Base-by-base conservation (phyloP, 2,329 filamentous ascomycete genomes). In the Penicillium paneum region DNA sequence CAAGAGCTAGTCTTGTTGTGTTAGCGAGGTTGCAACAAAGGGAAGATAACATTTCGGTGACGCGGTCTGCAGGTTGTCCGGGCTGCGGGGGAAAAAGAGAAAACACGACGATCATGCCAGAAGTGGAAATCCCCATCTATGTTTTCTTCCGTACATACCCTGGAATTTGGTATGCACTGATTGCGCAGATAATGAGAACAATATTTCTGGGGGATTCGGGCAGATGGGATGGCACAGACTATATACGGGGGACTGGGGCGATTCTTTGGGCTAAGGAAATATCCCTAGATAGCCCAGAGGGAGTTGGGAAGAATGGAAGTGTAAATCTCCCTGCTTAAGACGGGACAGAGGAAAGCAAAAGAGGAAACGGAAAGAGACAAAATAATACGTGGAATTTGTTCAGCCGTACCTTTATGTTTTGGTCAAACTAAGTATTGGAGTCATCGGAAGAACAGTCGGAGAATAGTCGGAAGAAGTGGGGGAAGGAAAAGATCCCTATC, bases 91-190 rank as follows among this genome's bases (percentile, higher is more conserved):
- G 41, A 52, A 47, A 58, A 52, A 41, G 41, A 51, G 51, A 54
- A 49, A 50, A 44, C 46, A 54, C 40, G 58, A 62, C 59, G 64
- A 64, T 62, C 65, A 65, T 66, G 64, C 63, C 58, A 59, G 61
- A 31, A 48, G 19, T 11, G 17, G 43, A 8, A 55, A 51, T 60
- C 54, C 47, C 45, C 55, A 52, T 56, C 48, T 54, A 43, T 54
- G 31, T 45, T 54, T 57, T 55, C 26, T 26, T 28, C 39, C 24
- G 24, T 41, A 64, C 61, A 49, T 62, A 62, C 61, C 55, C 50
- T 59, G 47, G 36, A 54, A 53, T 52, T 39, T 34, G 43, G 50
- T 50, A 52, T 50, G 58, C 12, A 24, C 42, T 24, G 17, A 44
- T 44, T 32, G 13, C 21, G 45, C 39, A 49, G 57, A 57, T 48